A percentile compares a stretch with the other conserved stretches of the same genome.
phyloP scores from a whole-genome alignment of 164 flowering plant species.

The Annona squamosa region DNA sequence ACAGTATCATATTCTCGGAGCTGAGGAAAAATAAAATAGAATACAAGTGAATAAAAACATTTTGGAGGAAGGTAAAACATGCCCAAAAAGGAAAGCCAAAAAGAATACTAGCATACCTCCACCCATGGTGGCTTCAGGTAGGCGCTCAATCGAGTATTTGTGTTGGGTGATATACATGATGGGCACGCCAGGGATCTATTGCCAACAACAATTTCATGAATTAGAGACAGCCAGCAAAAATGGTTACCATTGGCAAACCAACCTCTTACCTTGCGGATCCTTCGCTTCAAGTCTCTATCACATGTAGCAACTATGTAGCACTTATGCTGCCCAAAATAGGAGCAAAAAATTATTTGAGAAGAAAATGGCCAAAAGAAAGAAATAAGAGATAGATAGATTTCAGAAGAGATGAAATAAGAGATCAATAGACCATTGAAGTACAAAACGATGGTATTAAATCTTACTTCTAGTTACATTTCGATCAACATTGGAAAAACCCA shows the following conservation, averaged over 20 bases:
- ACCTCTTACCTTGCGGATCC: slow-evolving; percentile 77
- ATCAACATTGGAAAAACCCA: too few relatives aligned
- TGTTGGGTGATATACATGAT: slow-evolving; percentile 90
- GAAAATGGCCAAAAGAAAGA: neutral
- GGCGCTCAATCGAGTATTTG: slow-evolving; percentile 81
- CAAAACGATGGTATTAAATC: neutral
- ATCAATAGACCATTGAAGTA: neutral
- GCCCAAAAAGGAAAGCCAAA: neutral
- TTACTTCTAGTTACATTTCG: neutral
- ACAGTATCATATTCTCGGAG: slow-evolving; percentile 53
- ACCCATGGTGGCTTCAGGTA: slow-evolving; percentile 97
- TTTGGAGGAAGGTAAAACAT: neutral
- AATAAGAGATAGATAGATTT: neutral
- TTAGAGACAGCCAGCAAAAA: neutral
- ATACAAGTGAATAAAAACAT: neutral
- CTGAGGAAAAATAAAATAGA: slow-evolving; percentile 27
- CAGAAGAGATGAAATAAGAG: neutral
- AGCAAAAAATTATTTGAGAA: neutral
- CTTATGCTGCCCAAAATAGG: slow-evolving; percentile 54
- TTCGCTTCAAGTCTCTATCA: slow-evolving; percentile 92
- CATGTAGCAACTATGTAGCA: slow-evolving; percentile 97
- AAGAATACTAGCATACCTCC: slow-evolving; percentile 52
- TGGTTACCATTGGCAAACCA: neutral
- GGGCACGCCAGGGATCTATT: slow-evolving; percentile 91
- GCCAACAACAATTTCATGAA: slow-evolving; percentile 2